Evolutionary conservation across 257 asterid species (phyloP), one percentile per base, ranked within the genome.

Genomic region (Euphrasia confusa): DNA sequence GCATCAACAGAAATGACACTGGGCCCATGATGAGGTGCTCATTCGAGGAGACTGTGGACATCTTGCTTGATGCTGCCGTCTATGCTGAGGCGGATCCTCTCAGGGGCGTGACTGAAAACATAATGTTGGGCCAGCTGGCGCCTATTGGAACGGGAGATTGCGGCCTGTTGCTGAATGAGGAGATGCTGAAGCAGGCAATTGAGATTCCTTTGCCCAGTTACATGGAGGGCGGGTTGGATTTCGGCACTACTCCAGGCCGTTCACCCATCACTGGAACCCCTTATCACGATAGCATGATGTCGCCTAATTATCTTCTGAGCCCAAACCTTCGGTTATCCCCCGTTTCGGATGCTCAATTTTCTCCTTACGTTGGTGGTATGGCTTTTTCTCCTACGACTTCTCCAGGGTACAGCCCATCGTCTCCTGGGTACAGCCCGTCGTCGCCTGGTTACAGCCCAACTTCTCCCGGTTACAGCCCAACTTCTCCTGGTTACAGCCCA

Each of bases 21-120:
- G 99, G 99, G n/a, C 97, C 99, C 60, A 80, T 93, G 95, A 93
- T 93, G 99, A 83, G 96, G 74, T 93, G 99, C 79, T 93, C 99
- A 4, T 93, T 93, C 17, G 99, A 93, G 74, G 99, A 93, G 74
- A 93, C 99, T 0, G 99, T 93, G 18, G 99, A 93, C 71, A 93
- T 93, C 74, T 91, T 93, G 54, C 96, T 93, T 7, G 99, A 93
- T 69, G 99, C 99, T 70, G 97, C 99, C 60, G 97, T 93, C 6
- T 93, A 39, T 74, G 97, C 99, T 2, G 99, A 93, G 77, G 75
- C 85, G 9, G 99, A 93, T 77, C 37, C 67, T 66, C 87, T 93
- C 37, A 87, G 88, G 76, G 99, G 99, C 14, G 99, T 93, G 24
- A 89, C 99, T n/a, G 99, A 93, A 64, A 93, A 89, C 58, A 93